Base-by-base conservation (phyloP, 805 yeast genomes). In the Candida arabinofermentans region DNA sequence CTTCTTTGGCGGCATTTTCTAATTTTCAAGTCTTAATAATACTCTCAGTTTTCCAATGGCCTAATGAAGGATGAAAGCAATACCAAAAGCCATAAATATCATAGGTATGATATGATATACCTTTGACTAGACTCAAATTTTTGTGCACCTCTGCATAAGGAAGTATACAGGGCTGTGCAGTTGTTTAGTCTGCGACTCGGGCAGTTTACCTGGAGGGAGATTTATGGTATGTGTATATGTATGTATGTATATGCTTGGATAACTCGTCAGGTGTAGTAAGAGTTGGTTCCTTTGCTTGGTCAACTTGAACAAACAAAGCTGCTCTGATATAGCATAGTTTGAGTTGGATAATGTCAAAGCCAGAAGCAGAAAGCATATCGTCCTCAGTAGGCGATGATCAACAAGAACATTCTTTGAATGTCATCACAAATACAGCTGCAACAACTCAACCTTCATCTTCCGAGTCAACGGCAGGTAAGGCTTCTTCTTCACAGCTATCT, bases 1-100 rank as follows among this genome's bases (percentile, higher is more conserved):
- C 46, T 76, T 65, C 46, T 66, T 70, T 7, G 40, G 44, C 29
- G 43, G 24, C 41, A 39, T 39, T 16, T 7, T 29, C 6, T 27
- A 8, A 10, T 27, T 14, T 14, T n/a, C n/a, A n/a, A n/a, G n/a
- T 8, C 32, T 29, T 19, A 29, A 14, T 12, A 29, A 4, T 29
- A n/a, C 19, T 29, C 13, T 27, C 30, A 10, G n/a, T n/a, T n/a
- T 27, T 27, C 6, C 7, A 27, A 12, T 27, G 30, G 6, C 13
- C 16, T 9, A 27, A 9, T 27, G 30, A 7, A 23, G 9, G 24
- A 7, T 23, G 6, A 23, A 9, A 23, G 24, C 24, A 7, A 9
- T 23, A 23, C n/a, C n/a, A n/a, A n/a, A n/a, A n/a, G n/a, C n/a
- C n/a, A n/a, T n/a, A n/a, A n/a, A n/a, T n/a, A n/a, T n/a, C n/a